Evolutionary conservation across 31 red algal genomes (phyloP).

Genomic region (Bonnemaisonia californica): DNA sequence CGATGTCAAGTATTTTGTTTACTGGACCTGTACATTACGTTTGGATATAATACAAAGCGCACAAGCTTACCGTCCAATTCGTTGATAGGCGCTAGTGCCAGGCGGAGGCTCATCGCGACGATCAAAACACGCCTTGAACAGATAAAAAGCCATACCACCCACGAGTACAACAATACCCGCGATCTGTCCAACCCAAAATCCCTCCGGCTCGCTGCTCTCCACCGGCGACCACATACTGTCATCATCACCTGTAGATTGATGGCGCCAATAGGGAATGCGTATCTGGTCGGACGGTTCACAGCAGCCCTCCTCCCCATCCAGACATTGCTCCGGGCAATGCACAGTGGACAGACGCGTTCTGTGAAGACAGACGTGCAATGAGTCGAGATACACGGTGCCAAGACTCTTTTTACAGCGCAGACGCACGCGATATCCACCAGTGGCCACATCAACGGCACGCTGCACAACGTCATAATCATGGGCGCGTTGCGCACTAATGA

Average conservation of each 20-base stretch:
- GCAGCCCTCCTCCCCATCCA: constrained; percentile 21
- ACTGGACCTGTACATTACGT: background rate
- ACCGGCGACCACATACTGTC: background rate
- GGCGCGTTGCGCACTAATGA: constrained; percentile 13
- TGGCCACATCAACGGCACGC: constrained; percentile 33
- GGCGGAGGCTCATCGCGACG: background rate
- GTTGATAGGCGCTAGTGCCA: background rate
- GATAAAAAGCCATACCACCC: constrained; percentile 17
- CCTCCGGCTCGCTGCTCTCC: background rate
- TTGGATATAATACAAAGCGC: background rate
- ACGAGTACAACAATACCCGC: constrained; percentile 15
- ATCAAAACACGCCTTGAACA: constrained; percentile 38
- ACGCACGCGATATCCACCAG: constrained; percentile 49
- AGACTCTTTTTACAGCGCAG: constrained; percentile 17
- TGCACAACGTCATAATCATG: constrained; percentile 30
- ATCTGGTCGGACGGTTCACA: constrained; percentile 22
- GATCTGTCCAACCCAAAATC: constrained; percentile 22
- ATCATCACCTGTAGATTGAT: background rate
- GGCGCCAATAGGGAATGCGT: constrained; percentile 62
- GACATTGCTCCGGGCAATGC: constrained; percentile 28
- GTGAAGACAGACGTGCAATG: constrained; percentile 52
- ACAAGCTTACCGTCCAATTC: background rate
- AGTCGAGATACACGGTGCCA: constrained; percentile 16
- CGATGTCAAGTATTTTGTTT: background rate
- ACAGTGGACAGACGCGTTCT: constrained; percentile 43